Base-by-base conservation (phyloP, 1,284 basidiomycete species). In the Xanthoconium separans region DNA sequence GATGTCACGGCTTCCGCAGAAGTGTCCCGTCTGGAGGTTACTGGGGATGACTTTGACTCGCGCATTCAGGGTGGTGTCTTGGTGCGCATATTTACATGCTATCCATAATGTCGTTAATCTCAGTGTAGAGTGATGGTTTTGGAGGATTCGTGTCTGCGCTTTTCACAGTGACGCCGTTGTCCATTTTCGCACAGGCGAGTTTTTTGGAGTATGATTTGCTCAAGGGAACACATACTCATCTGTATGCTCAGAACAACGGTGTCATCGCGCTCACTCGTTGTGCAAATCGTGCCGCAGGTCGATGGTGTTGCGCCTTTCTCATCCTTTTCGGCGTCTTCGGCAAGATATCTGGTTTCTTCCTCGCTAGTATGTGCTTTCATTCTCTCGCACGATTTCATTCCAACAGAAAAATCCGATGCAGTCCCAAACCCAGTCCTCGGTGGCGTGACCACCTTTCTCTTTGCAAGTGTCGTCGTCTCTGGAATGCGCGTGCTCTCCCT, bases 1-100 rank as follows among this genome's bases (percentile, higher is more conserved):
- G 91, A 94, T 63, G 87, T 94, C 61, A 93, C 92, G 1, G 90
- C 92, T 0, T 88, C 87, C 5, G 84, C 87, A 1, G 93, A 95
- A 68, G 89, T 91, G 4, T 91, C 89, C 2, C 80, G 83, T 11
- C 77, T 91, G 18, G 70, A 75, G 16, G 85, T 91, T 22, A 78
- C 82, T 34, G 90, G 89, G 0, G 75, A 77, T 20, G 81, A 87
- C 55, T 93, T 92, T 68, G 90, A 93, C 68, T 80, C 81, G 2
- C 78, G 91, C 9, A 88, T 93, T 42, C 89, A 92, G 70, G 91
- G 92, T n/a, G 92, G 91, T 39, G 78, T 95, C 22, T 74, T 94
- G 59, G 85, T 88, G 54, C 57, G 83, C 65, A 57, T 61, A 31
- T 15, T 36, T 44, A 18, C 34, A 29, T 33, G 15, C 10, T 29